phyloP scores from a whole-genome alignment of 164 flowering plant species.

The Brasenia schreberi region DNA sequence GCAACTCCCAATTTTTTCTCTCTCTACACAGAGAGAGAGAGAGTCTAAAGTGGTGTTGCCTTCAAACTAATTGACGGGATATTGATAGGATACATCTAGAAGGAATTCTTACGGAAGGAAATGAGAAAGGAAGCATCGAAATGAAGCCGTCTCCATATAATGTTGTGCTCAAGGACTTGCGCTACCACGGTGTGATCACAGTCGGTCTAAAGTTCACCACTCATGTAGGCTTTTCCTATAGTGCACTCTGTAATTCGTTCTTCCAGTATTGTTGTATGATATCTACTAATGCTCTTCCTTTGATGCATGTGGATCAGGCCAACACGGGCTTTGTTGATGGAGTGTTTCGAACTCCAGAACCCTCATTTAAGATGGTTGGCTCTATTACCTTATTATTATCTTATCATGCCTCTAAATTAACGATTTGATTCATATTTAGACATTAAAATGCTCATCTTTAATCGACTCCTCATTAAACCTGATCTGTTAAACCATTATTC shows the following conservation, averaged over 20 bases:
- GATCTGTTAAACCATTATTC: not conserved
- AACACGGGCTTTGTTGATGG: not conserved
- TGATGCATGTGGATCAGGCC: not conserved
- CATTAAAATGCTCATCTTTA: too few relatives aligned
- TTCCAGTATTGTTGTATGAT: not conserved
- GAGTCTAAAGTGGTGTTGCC: too few relatives aligned
- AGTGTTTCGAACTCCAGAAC: not conserved
- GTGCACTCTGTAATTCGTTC: not conserved
- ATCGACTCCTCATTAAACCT: not conserved
- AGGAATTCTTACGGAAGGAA: conserved; percentile 55
- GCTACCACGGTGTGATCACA: conserved; percentile 60
- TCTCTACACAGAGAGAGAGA: too few relatives aligned
- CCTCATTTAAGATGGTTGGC: not conserved
- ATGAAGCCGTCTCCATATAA: conserved; percentile 47
- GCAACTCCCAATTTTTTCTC: too few relatives aligned
- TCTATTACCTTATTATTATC: not conserved
- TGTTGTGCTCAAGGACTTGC: conserved; percentile 72
- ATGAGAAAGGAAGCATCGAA: conserved; percentile 36
- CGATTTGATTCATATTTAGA: too few relatives aligned
- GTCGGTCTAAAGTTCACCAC: conserved; percentile 50
- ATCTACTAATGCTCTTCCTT: not conserved
- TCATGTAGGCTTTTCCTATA: conserved; percentile 17
- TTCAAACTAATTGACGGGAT: too few relatives aligned
- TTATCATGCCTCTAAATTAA: not conserved
- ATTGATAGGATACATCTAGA: conserved; percentile 50